phyloP scores from a whole-genome alignment of 768 basidiomycete genomes.

The Leccinum incarnatum region DNA sequence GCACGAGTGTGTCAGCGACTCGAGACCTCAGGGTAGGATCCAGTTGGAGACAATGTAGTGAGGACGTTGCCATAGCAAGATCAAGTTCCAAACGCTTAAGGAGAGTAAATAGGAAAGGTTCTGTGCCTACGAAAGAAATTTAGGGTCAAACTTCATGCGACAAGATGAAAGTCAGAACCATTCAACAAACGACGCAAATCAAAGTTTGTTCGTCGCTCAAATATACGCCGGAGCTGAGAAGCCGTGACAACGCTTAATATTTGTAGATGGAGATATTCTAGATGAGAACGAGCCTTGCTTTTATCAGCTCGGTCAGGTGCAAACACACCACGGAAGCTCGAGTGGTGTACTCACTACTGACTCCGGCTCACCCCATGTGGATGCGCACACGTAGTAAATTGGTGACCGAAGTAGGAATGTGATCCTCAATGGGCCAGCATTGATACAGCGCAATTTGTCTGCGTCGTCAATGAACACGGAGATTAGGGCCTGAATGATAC shows the following conservation, averaged over 20 bases:
- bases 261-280: slow-evolving; percentile 94
- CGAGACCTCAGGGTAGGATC: slow-evolving; percentile 66
- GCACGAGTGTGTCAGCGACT: slow-evolving; percentile 79
- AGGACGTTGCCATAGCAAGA: slow-evolving; percentile 77
- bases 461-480: slow-evolving; percentile 93
- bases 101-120: slow-evolving; percentile 73
- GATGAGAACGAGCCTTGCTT: slow-evolving; percentile 88
- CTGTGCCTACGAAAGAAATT: slow-evolving; percentile 58
- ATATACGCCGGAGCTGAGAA: slow-evolving; percentile 79
- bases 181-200: slow-evolving; percentile 76
- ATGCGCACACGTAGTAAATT: slow-evolving; percentile 88
- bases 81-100: slow-evolving; percentile 71
- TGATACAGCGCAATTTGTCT: slow-evolving; percentile 83
- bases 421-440: slow-evolving; percentile 78
- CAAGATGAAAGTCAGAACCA: slow-evolving; percentile 37
- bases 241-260: slow-evolving; percentile 88
- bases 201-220: slow-evolving; percentile 88
- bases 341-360: slow-evolving; percentile 67
- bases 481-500: slow-evolving; percentile 92
- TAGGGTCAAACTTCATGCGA: not conserved
- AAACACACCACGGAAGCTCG: not conserved
- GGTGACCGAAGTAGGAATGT: slow-evolving; percentile 85
- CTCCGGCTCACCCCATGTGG: slow-evolving; percentile 95
- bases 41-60: slow-evolving; percentile 76
- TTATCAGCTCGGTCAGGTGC: slow-evolving; percentile 38